These are phyloP conservation scores for Phascolomyces articulosus DNA, from an alignment of 371 early-diverging fungal genomes.

Conservation along the genomic window DNA sequence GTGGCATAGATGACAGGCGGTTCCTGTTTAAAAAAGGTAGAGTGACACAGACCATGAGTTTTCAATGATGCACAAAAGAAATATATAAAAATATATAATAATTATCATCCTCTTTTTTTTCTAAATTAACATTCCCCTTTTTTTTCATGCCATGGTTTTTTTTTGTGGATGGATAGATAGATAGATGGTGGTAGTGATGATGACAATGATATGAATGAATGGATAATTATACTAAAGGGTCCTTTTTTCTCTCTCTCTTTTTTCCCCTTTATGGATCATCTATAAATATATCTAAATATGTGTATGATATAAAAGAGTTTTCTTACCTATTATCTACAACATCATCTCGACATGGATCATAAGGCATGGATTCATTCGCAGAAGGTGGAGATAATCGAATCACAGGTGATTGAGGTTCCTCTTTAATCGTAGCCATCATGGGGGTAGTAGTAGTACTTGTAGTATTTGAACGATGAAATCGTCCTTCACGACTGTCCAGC, in stretches of 20 bases:
- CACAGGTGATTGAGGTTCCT: slow-evolving; percentile 3
- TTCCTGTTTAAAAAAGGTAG: slow-evolving; percentile 11
- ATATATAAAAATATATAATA: no score
- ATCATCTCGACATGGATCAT: slow-evolving; percentile 24
- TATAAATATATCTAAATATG: background rate
- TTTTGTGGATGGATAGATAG: background rate
- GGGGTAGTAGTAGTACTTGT: background rate
- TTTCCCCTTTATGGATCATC: background rate
- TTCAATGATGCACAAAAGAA: slow-evolving; percentile 12
- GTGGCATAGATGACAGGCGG: slow-evolving; percentile 17
- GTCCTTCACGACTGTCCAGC: slow-evolving; percentile 10
- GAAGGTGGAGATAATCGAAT: slow-evolving; percentile 22
- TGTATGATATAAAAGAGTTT: background rate
- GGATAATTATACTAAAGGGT: background rate
- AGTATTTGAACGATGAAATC: no score
- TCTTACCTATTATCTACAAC: slow-evolving; percentile 18
- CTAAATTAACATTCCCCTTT: background rate
- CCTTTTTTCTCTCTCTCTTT: background rate
- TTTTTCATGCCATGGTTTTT: background rate
- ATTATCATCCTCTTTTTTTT: background rate
- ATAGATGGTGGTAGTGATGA: no score
- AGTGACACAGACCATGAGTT: slow-evolving; percentile 19
- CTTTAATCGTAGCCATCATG: background rate
- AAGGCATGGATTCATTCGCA: slow-evolving; percentile 2
- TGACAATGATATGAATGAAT: no score